phyloP scores from a whole-genome alignment of 108 stramenopile species.

The Pseudonitzschia multiseries region DNA sequence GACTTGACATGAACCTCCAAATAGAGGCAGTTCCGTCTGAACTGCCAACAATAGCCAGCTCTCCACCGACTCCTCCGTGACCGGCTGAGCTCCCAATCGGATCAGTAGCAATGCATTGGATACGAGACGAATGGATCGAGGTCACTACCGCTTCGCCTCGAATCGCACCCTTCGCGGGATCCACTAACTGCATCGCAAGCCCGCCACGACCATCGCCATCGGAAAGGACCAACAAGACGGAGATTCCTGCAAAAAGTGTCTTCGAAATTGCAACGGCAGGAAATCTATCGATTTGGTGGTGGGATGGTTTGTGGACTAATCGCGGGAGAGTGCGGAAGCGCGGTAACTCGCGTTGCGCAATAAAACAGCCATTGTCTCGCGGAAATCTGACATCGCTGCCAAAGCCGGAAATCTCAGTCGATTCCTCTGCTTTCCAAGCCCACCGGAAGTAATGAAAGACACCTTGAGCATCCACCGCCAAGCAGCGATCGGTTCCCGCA shows the following conservation, averaged over 20 bases:
- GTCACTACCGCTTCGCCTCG: conserved; percentile 73
- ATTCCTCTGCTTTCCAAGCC: conserved; percentile 82
- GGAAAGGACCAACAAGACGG: conserved; percentile 77
- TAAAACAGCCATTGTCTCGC: conserved; percentile 78
- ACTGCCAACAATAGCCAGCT: conserved; percentile 84
- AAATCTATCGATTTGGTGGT: conserved; percentile 16
- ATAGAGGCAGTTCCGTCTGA: conserved; percentile 76
- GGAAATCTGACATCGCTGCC: conserved; percentile 21
- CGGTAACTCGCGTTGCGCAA: conserved; percentile 84
- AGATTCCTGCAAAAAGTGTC: conserved; percentile 82
- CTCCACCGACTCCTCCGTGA: conserved; percentile 85
- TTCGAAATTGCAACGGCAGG: conserved; percentile 75
- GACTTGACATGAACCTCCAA: conserved; percentile 89
- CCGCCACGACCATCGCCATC: conserved; percentile 83
- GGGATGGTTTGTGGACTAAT: conserved; percentile 46
- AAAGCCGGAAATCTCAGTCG: conserved; percentile 31
- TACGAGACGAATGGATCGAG: conserved; percentile 65
- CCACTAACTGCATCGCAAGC: conserved; percentile 83
- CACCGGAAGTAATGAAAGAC: conserved; percentile 89
- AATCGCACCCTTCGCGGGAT: conserved; percentile 77
- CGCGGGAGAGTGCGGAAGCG: conserved; percentile 83
- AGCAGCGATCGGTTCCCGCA: conserved; percentile 76
- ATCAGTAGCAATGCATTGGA: conserved; percentile 80
- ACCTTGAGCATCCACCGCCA: conserved; percentile 87
- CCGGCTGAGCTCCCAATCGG: conserved; percentile 84